These are phyloP conservation scores for Talaromyces amestolkiae DNA, from an alignment of 2,329 filamentous ascomycete genomes.

Conservation along the genomic window DNA sequence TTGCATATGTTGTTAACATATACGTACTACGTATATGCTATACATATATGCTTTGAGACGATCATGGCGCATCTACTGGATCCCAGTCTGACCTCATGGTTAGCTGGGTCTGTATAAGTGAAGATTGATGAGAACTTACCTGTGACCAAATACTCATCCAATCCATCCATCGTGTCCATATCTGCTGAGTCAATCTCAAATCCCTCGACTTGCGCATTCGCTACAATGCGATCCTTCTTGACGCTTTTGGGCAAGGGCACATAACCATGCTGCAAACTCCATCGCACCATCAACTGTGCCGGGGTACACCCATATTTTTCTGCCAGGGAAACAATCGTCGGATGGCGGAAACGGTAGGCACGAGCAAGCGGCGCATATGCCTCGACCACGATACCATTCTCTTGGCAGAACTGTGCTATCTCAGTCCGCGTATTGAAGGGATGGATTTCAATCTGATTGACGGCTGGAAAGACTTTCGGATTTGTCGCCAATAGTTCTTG, in stretches of 20 bases:
- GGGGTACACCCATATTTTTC: conserved; percentile 68
- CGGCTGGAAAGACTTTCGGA: conserved; percentile 62
- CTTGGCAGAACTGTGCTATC: conserved; percentile 65
- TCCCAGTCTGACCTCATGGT: conserved; percentile 23
- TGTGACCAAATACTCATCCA: conserved; percentile 72
- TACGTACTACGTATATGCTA: neutral
- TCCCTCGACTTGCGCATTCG: conserved; percentile 61
- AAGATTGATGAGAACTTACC: conserved; percentile 48
- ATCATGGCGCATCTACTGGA: conserved; percentile 24
- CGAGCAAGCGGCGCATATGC: conserved; percentile 77
- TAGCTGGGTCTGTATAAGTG: neutral
- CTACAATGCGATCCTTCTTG: conserved; percentile 59
- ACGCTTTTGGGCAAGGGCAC: conserved; percentile 73
- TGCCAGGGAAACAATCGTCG: conserved; percentile 59
- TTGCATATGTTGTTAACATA: no score
- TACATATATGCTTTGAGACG: neutral
- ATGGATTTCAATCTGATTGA: conserved; percentile 81
- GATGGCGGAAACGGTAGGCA: conserved; percentile 67
- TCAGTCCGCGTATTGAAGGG: conserved; percentile 73
- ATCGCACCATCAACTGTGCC: conserved; percentile 73
- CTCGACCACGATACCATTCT: conserved; percentile 68
- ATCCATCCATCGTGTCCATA: conserved; percentile 59
- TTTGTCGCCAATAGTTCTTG: conserved; percentile 65
- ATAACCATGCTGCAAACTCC: conserved; percentile 72
- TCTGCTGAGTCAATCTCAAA: conserved; percentile 59